Evolutionary conservation across 1,284 basidiomycete species (phyloP), one percentile per base, ranked within the genome.

Genomic region (Apiotrichum akiyoshidainum): DNA sequence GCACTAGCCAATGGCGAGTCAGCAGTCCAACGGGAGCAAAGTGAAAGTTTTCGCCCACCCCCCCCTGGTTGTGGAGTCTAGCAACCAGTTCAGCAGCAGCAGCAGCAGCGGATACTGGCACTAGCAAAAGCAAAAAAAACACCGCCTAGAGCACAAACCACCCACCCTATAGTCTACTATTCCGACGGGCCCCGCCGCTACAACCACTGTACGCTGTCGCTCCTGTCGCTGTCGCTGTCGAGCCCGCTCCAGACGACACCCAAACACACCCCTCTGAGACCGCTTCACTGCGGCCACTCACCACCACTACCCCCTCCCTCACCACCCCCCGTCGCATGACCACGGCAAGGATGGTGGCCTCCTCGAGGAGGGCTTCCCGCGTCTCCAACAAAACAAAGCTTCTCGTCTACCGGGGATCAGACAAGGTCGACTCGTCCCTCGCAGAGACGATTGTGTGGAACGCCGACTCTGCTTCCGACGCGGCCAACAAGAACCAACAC

Each of bases 331-430:
- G 42, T 55, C 26, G 37, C 56, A 63, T 63, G 61, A 52, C 58
- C 42, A 46, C 54, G 41, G 54, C 46, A 46, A 56, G 58, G 57
- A 68, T 74, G 69, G 72, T 71, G 51, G 70, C 72, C 61, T 71
- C 74, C 41, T 71, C 70, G n/a, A 59, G 74, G 48, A 61, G 74
- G 33, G 73, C 72, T 21, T 73, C 71, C 34, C 63, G 90, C 76
- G 87, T 92, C 80, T 92, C 88, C 78, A 90, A 91, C 82, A 92
- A 92, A 83, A 90, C 88, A 70, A 86, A 88, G 65, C 86, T 92
- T 72, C 86, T 86, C 80, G 86, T 92, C 80, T 82, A 85, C 76
- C 84, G 89, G 80, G 90, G 91, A 73, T 86, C 86, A 53, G 88
- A 91, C 78, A 83, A 87, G 65, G 82, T 90, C 74, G 86, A 89